Evolutionary conservation across 148 eudicot species (phyloP).

Genomic region (Fagopyrum tataricum): DNA sequence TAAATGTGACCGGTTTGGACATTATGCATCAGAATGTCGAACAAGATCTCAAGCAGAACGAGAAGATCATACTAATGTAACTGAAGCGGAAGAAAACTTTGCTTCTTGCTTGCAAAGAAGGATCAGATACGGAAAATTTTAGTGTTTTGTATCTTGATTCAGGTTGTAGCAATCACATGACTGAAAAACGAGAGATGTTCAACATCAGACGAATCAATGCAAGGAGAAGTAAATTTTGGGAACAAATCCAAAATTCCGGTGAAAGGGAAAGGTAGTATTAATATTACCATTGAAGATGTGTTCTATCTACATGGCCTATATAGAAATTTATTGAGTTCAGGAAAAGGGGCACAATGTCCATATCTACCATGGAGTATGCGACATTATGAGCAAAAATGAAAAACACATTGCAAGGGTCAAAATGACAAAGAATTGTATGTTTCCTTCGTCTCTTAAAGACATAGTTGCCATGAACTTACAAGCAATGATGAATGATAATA

Average conservation of each 20-base stretch:
- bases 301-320: neutral
- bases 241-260: neutral
- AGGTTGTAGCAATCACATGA: too few relatives aligned
- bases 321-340: neutral
- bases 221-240: slow-evolving; percentile 20
- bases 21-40: too few relatives aligned
- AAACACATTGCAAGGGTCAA: neutral
- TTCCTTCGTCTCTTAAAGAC: neutral
- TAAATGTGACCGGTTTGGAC: too few relatives aligned
- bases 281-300: neutral
- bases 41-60: too few relatives aligned
- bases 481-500: neutral
- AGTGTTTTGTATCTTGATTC: neutral
- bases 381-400: neutral
- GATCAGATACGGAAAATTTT: neutral
- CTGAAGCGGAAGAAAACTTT: slow-evolving; percentile 4
- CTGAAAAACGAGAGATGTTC: slow-evolving; percentile 8
- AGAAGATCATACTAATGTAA: too few relatives aligned
- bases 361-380: neutral
- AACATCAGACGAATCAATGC: slow-evolving; percentile 22
- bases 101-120: neutral
- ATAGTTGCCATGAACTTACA: neutral
- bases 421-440: slow-evolving; percentile 1
- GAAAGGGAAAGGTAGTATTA: neutral
- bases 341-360: neutral